Percentiles rank a stretch among this genome's conserved stretches.
Conservation (phyloP, 192 early-diverging fungal genomes). For the Glomus cerebriforme region DNA sequence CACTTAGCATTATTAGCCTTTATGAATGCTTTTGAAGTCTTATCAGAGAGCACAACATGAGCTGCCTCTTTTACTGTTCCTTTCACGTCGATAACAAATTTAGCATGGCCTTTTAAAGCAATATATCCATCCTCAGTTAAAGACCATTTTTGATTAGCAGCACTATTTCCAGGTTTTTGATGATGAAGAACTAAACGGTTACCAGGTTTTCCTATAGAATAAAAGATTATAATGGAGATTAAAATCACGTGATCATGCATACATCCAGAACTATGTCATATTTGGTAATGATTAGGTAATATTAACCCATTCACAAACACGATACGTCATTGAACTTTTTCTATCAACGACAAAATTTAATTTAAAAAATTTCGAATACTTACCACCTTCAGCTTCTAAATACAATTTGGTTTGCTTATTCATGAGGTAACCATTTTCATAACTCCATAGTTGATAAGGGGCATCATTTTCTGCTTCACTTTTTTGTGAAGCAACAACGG, state of each 20-base stretch:
- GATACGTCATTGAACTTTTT: background rate
- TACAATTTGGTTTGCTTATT: background rate
- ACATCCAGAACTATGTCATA: no score
- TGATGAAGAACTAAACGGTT: background rate
- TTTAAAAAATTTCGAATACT: background rate
- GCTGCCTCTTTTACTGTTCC: conserved; percentile 8
- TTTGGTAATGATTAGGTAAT: no score
- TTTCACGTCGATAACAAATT: conserved; percentile 25
- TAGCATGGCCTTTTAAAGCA: conserved; percentile 13
- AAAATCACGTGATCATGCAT: background rate
- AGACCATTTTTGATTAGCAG: conserved; percentile 22
- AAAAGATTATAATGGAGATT: background rate
- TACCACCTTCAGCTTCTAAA: conserved; percentile 22
- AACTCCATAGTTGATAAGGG: conserved; percentile 12
- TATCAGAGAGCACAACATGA: conserved; percentile 17
- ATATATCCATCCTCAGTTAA: conserved; percentile 23
- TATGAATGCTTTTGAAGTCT: background rate
- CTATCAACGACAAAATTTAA: no score
- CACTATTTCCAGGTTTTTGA: background rate
- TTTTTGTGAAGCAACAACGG: background rate
- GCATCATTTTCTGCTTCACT: conserved; percentile 3
- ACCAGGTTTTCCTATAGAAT: conserved; percentile 3
- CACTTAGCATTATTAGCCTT: background rate
- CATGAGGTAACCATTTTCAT: conserved; percentile 19
- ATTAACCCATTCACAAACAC: no score